Conservation (phyloP, 306 rosid genomes). For the Cyamopsis tetragonoloba region DNA sequence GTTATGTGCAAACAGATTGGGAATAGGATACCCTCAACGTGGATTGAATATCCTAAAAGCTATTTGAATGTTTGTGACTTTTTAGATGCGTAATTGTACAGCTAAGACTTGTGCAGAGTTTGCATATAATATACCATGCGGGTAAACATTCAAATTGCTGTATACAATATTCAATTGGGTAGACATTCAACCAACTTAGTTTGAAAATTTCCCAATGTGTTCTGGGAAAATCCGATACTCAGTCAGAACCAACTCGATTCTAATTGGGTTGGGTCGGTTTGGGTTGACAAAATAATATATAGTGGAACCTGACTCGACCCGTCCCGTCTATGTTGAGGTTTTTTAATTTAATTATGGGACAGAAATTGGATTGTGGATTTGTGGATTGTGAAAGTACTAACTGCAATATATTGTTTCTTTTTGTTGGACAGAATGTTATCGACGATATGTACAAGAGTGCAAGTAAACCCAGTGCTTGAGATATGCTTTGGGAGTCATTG, state of each 20-base stretch:
- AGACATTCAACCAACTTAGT: too few relatives aligned
- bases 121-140: too few relatives aligned
- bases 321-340: neutral
- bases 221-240: too few relatives aligned
- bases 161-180: too few relatives aligned
- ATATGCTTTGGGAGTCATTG: constrained; percentile 10
- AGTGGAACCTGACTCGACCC: too few relatives aligned
- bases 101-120: too few relatives aligned
- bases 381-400: constrained; percentile 19
- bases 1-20: neutral
- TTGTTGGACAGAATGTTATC: constrained; percentile 47
- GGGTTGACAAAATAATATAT: too few relatives aligned
- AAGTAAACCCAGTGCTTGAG: constrained; percentile 47
- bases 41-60: neutral
- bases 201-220: too few relatives aligned
- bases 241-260: too few relatives aligned
- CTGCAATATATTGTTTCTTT: constrained; percentile 2
- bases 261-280: too few relatives aligned
- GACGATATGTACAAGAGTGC: constrained; percentile 76
- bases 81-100: too few relatives aligned
- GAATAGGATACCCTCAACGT: neutral
- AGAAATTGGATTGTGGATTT: neutral
- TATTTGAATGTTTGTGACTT: neutral
- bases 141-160: too few relatives aligned
- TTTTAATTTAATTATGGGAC: neutral